A percentile compares a stretch with the other conserved stretches of the same genome.
phyloP scores from a whole-genome alignment of 805 yeast genomes.

The Lipomyces kockii region DNA sequence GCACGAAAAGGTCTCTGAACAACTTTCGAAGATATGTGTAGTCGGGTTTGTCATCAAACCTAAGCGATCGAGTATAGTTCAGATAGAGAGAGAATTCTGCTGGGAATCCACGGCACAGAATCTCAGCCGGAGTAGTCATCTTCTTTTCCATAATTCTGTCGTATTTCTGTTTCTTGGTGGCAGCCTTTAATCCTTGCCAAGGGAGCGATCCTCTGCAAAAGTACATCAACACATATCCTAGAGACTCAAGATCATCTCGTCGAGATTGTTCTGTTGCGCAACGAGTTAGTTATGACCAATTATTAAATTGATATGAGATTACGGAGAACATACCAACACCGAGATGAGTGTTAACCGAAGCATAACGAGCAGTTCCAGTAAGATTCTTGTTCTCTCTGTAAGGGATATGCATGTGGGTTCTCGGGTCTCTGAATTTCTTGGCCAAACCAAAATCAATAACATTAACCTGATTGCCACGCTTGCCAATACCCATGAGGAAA shows the following conservation, averaged over 20 bases:
- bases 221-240: slow-evolving; percentile 92
- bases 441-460: slow-evolving; percentile 95
- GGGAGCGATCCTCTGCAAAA: slow-evolving; percentile 96
- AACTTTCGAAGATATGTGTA: slow-evolving; percentile 85
- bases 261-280: slow-evolving; percentile 73
- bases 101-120: slow-evolving; percentile 89
- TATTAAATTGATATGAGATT: background rate
- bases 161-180: slow-evolving; percentile 94
- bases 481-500: slow-evolving; percentile 85
- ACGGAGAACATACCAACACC: slow-evolving; percentile 58
- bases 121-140: slow-evolving; percentile 84
- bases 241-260: slow-evolving; percentile 93
- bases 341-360: slow-evolving; percentile 90
- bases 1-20: slow-evolving; percentile 83
- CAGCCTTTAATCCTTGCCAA: slow-evolving; percentile 98
- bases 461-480: slow-evolving; percentile 92
- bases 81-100: slow-evolving; percentile 85
- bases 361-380: slow-evolving; percentile 98
- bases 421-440: slow-evolving; percentile 90
- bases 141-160: slow-evolving; percentile 96
- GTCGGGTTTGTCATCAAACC: slow-evolving; percentile 97
- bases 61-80: slow-evolving; percentile 83
- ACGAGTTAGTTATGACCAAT: background rate
- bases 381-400: slow-evolving; percentile 94
- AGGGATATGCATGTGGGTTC: slow-evolving; percentile 92